Conservation (phyloP, 352 stramenopile genomes). For the Phytophthora palmivora region DNA sequence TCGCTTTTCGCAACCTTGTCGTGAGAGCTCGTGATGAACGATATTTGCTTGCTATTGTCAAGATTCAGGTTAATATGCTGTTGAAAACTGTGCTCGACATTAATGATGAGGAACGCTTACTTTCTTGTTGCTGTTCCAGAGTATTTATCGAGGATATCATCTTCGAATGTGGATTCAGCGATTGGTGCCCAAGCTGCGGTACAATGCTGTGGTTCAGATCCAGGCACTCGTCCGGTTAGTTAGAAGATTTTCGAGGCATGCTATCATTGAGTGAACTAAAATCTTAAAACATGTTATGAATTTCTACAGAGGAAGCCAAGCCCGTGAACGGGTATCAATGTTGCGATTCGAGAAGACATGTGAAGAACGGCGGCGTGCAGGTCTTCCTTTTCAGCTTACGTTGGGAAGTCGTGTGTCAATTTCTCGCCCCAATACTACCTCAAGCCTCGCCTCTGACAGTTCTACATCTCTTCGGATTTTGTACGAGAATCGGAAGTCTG, state of each 20-base stretch:
- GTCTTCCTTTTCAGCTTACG: conserved; percentile 50
- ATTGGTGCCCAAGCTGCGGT: conserved; percentile 51
- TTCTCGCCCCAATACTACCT: not conserved
- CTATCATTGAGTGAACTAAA: not conserved
- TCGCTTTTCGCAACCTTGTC: conserved; percentile 48
- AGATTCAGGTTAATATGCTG: conserved; percentile 52
- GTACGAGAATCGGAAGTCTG: conserved; percentile 54
- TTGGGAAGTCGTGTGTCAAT: conserved; percentile 43
- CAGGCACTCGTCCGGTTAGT: conserved; percentile 61
- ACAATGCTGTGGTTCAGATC: conserved; percentile 57
- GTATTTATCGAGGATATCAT: conserved; percentile 50
- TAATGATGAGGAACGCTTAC: not conserved
- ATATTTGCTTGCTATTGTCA: conserved; percentile 45
- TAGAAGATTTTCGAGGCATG: not conserved
- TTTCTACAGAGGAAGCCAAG: conserved; percentile 58
- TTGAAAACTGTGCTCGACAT: too few relatives aligned
- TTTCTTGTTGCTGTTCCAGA: conserved; percentile 21
- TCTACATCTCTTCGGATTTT: conserved; percentile 33
- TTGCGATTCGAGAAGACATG: conserved; percentile 61
- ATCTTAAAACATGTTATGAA: not conserved
- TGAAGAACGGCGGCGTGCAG: conserved; percentile 40
- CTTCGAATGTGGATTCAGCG: conserved; percentile 50
- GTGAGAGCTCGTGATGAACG: conserved; percentile 53
- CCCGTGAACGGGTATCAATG: conserved; percentile 56
- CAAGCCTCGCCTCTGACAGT: conserved; percentile 4